A percentile compares a stretch with the other conserved stretches of the same genome.
Conservation (phyloP, 148 eudicot genomes). For the Selenicereus undatus region DNA sequence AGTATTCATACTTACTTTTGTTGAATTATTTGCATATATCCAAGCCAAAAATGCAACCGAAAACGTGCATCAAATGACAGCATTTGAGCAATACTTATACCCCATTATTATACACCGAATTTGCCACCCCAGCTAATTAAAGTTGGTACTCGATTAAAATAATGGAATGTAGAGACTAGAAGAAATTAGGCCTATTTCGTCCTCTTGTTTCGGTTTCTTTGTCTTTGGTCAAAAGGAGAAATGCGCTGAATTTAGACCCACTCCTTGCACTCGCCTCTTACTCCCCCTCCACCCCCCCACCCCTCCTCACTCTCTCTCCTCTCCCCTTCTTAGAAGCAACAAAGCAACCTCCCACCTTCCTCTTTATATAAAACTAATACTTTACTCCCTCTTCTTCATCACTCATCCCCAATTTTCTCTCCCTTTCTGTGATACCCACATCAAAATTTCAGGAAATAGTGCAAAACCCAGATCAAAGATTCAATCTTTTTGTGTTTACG, state of each 20-base stretch:
- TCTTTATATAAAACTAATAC: neutral
- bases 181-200: neutral
- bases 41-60: neutral
- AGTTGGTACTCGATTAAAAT: neutral
- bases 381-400: neutral
- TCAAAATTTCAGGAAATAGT: neutral
- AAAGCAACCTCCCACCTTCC: constrained; percentile 8
- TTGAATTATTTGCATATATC: neutral
- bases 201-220: constrained; percentile 2
- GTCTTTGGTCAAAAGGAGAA: constrained; percentile 23
- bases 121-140: neutral
- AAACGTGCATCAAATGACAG: neutral
- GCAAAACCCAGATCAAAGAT: neutral
- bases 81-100: neutral
- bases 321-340: constrained; percentile 4
- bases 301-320: neutral
- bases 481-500: neutral
- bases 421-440: neutral
- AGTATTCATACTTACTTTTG: neutral
- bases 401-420: neutral
- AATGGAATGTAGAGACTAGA: neutral
- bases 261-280: neutral
- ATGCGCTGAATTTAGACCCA: constrained; percentile 34
- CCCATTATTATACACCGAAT: neutral
- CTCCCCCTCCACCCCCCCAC: neutral